A percentile compares a stretch with the other conserved stretches of the same genome.
Evolutionary conservation across 495 filamentous ascomycete species (phyloP).

Genomic region (Aspergillus kassunensis): DNA sequence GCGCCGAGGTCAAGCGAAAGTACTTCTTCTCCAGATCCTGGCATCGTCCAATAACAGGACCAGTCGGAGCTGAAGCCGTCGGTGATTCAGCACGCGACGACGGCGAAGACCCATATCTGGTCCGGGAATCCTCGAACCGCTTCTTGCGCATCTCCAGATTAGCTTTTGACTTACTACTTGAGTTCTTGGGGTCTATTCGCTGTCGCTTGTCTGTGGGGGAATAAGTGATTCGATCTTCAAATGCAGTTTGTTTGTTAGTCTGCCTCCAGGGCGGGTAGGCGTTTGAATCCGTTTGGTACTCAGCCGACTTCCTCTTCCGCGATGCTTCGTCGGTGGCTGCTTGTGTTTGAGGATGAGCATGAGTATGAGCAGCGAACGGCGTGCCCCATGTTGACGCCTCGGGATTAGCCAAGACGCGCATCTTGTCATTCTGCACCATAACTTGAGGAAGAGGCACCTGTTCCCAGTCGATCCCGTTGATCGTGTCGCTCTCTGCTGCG

Average conservation of each 20-base stretch:
- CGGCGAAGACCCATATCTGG: constrained; percentile 31
- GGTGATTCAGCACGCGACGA: constrained; percentile 57
- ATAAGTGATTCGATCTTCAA: constrained; percentile 77
- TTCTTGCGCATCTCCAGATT: constrained; percentile 83
- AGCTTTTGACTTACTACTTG: constrained; percentile 92
- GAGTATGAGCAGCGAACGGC: constrained; percentile 23
- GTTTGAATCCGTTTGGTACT: constrained; percentile 46
- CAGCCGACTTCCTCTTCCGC: constrained; percentile 80
- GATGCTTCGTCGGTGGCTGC: constrained; percentile 22
- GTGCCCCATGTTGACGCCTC: constrained; percentile 35
- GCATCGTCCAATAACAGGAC: constrained; percentile 83
- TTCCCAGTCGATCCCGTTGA: constrained; percentile 77
- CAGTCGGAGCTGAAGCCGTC: constrained; percentile 51
- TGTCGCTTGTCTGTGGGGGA: constrained; percentile 58
- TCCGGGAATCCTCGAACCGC: constrained; percentile 72
- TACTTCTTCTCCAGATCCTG: constrained; percentile 88
- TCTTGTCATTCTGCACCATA: constrained; percentile 73
- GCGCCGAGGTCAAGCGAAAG: constrained; percentile 85
- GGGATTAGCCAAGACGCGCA: constrained; percentile 37
- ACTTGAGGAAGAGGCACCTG: constrained; percentile 80
- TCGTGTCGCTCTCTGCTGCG: constrained; percentile 64
- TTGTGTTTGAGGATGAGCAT: constrained; percentile 26
- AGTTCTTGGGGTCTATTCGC: constrained; percentile 43
- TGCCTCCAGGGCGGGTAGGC: constrained; percentile 67
- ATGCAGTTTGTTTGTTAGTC: constrained; percentile 56